Evolutionary conservation across 495 filamentous ascomycete genomes (phyloP).

Genomic region (Aspergillus homomorphus): DNA sequence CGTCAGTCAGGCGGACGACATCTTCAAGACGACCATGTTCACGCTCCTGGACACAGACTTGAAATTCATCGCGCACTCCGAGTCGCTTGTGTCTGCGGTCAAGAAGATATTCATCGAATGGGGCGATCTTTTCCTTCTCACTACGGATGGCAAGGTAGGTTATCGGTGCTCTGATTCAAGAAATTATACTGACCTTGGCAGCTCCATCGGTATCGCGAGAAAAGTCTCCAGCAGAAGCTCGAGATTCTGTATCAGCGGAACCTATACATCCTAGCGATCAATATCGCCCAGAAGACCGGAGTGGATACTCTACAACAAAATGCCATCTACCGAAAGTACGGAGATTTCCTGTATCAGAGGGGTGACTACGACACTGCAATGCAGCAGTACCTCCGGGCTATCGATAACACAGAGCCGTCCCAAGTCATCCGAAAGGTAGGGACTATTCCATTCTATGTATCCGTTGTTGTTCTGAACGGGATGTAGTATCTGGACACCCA

Average conservation of each 20-base stretch:
- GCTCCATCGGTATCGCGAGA: slow-evolving; percentile 90
- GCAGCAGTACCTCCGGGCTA: slow-evolving; percentile 95
- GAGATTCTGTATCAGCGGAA: slow-evolving; percentile 94
- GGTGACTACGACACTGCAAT: slow-evolving; percentile 95
- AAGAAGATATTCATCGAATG: slow-evolving; percentile 80
- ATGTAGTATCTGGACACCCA: slow-evolving; percentile 86
- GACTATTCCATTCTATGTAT: neutral
- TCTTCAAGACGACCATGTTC: slow-evolving; percentile 80
- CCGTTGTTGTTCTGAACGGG: slow-evolving; percentile 20
- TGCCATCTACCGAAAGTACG: slow-evolving; percentile 88
- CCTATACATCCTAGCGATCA: slow-evolving; percentile 86
- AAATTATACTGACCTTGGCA: slow-evolving; percentile 30
- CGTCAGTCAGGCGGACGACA: slow-evolving; percentile 62
- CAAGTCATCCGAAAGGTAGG: slow-evolving; percentile 86
- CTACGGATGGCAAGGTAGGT: slow-evolving; percentile 81
- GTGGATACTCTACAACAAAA: slow-evolving; percentile 77
- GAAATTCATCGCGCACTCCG: slow-evolving; percentile 86
- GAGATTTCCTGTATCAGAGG: slow-evolving; percentile 93
- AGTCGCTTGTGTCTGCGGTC: slow-evolving; percentile 74
- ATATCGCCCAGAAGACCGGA: slow-evolving; percentile 84
- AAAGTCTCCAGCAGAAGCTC: slow-evolving; percentile 81
- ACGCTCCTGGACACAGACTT: slow-evolving; percentile 86
- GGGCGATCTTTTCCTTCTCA: slow-evolving; percentile 86
- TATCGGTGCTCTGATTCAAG: neutral
- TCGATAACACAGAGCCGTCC: slow-evolving; percentile 91